Evolutionary conservation across 1,284 basidiomycete species (phyloP), one percentile per base, ranked within the genome.

Genomic region (Retiboletus flavoniger): DNA sequence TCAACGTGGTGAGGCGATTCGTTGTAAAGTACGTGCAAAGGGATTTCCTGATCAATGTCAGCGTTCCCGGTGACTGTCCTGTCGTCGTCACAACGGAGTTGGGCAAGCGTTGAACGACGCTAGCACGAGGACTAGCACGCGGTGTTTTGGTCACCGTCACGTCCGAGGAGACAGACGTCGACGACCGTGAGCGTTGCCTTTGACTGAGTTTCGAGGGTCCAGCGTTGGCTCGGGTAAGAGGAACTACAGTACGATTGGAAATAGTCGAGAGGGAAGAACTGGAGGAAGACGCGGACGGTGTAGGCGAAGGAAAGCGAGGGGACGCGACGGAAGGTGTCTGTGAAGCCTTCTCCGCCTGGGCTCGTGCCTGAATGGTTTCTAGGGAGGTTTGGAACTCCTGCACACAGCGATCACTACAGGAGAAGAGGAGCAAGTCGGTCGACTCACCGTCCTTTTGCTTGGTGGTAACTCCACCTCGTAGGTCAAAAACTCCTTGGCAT

Each of bases 401-500:
- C 14, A 42, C 31, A 21, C 38, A 51, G 28, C 8, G 3, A 53
- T 54, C 32, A 60, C 43, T 50, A 56, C 31, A 31, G 49, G 39
- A 42, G 42, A 45, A 46, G n/a, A 31, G 2, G 3, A 43, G 31
- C 0, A 9, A 10, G 28, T n/a, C 47, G 35, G 13, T 44, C 16
- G n/a, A 63, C 80, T 55, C 66, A 89, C 89, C 74, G 79, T 73
- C 66, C 82, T 76, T 46, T 69, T 73, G 14, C 74, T 71, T 1
- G 66, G 58, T n/a, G 76, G 60, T 24, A 91, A 72, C 63, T 91
- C 87, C 24, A 74, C 72, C 66, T 91, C 89, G 60, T 87, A 87
- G 47, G 80, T 74, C 56, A 92, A 62, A 63, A 90, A 91, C 56
- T 89, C 87, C 49, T 74, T 76, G 11, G 85, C 86, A 63, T 90